phyloP scores from a whole-genome alignment of 768 basidiomycete genomes.

The Tulasnella sp. region DNA sequence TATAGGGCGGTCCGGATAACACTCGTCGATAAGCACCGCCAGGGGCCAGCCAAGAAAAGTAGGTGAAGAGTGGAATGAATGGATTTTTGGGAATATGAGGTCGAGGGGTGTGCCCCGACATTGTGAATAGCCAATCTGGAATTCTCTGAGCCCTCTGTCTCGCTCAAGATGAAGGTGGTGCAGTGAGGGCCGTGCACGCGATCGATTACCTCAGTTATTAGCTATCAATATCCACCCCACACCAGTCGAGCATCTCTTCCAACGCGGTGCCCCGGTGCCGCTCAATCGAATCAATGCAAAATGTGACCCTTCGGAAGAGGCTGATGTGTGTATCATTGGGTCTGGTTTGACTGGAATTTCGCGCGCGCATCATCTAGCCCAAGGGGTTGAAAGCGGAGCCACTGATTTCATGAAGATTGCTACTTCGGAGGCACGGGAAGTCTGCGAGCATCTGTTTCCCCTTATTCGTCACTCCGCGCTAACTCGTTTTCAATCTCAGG shows the following conservation, averaged over 20 bases:
- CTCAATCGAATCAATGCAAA: too few species aligned
- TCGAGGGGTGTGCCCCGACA: conserved; percentile 19
- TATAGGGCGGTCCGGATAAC: too few species aligned
- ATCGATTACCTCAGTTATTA: neutral
- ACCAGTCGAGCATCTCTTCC: conserved; percentile 9
- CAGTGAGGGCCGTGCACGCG: conserved; percentile 12
- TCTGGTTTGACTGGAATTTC: conserved; percentile 78
- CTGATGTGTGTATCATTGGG: conserved; percentile 75
- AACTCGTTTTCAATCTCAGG: conserved; percentile 54
- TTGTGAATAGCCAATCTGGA: neutral
- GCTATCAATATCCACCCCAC: conserved; percentile 41
- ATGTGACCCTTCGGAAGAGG: conserved; percentile 61
- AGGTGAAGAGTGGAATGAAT: too few species aligned
- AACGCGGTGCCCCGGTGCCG: neutral
- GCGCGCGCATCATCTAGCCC: conserved; percentile 66
- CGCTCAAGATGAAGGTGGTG: conserved; percentile 39
- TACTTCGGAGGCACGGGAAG: conserved; percentile 78
- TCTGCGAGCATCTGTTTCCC: conserved; percentile 54
- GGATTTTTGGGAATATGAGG: too few species aligned
- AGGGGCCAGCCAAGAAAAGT: conserved; percentile 24
- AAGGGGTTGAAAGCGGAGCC: conserved; percentile 41
- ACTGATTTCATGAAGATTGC: conserved; percentile 47
- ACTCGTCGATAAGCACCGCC: conserved; percentile 26
- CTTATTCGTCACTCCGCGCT: conserved; percentile 32
- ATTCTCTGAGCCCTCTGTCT: neutral